phyloP scores from a whole-genome alignment of 352 stramenopile species.

The Globisporangium iwayamae region DNA sequence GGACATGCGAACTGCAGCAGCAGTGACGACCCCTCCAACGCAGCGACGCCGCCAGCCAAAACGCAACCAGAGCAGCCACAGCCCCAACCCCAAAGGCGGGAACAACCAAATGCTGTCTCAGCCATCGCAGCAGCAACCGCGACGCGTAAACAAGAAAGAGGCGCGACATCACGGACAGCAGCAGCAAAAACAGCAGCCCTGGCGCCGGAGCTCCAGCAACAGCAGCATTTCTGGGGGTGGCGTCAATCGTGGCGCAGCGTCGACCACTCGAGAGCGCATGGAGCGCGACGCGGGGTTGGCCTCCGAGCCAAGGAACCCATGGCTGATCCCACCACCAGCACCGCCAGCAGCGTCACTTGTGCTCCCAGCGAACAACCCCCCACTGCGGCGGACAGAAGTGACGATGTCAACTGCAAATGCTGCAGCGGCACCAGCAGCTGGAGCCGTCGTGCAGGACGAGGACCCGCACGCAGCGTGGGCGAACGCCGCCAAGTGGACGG shows the following conservation, averaged over 20 bases:
- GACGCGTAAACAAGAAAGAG: conserved; percentile 11
- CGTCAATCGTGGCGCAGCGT: background rate
- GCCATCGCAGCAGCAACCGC: conserved; percentile 6
- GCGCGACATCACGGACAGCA: background rate
- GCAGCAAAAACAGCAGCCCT: conserved; percentile 7
- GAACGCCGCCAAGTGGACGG: conserved; percentile 13
- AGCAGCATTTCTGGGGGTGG: background rate
- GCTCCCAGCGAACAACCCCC: conserved; percentile 2
- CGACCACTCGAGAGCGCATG: conserved; percentile 20
- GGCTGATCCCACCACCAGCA: background rate
- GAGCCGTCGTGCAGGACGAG: conserved; percentile 6
- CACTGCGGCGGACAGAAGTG: conserved; percentile 6
- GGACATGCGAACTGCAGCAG: conserved; percentile 6
- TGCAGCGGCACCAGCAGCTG: background rate
- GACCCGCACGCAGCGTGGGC: conserved; percentile 14
- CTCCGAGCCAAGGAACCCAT: background rate
- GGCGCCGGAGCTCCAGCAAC: conserved; percentile 4
- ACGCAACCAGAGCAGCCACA: conserved; percentile 9
- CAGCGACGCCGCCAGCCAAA: conserved; percentile 4
- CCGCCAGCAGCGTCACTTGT: background rate
- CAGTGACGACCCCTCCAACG: background rate
- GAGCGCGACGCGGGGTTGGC: background rate
- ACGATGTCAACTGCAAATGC: background rate
- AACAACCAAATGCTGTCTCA: background rate
- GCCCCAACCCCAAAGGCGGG: background rate